Evolutionary conservation across 2,329 filamentous ascomycete species (phyloP).

Genomic region (Botrytis paeoniae): DNA sequence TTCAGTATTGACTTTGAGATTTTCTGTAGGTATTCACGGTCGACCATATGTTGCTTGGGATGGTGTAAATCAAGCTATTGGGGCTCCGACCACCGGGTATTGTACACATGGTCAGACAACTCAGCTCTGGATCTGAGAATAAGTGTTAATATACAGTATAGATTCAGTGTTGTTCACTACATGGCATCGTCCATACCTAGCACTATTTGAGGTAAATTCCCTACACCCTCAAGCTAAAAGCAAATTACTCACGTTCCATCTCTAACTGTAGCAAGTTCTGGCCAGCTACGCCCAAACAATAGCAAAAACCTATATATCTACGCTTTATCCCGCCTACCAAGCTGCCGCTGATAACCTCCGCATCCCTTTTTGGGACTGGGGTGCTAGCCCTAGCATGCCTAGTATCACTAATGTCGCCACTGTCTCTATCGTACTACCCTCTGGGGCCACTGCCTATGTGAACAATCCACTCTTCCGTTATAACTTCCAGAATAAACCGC

Average conservation of each 20-base stretch:
- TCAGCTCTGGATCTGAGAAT: background rate
- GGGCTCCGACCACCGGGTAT: conserved; percentile 29
- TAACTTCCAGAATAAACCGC: conserved; percentile 43
- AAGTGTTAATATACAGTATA: background rate
- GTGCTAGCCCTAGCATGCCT: conserved; percentile 44
- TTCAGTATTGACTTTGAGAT: background rate
- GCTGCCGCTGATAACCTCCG: conserved; percentile 43
- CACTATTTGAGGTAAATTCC: conserved; percentile 52
- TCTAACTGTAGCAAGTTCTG: conserved; percentile 48
- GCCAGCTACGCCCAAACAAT: conserved; percentile 47
- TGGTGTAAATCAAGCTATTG: conserved; percentile 22
- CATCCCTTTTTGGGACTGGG: conserved; percentile 51
- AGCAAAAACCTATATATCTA: conserved; percentile 38
- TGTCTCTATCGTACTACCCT: conserved; percentile 35
- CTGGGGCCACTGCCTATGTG: conserved; percentile 33
- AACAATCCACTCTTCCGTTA: conserved; percentile 54
- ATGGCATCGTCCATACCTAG: conserved; percentile 57
- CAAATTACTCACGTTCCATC: background rate
- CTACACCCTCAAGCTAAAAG: background rate
- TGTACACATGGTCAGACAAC: conserved; percentile 33
- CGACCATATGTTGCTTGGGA: conserved; percentile 34
- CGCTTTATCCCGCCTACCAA: conserved; percentile 46
- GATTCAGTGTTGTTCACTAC: conserved; percentile 33
- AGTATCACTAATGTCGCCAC: conserved; percentile 36
- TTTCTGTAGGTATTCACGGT: conserved; percentile 27